Conservation (phyloP, 2,329 filamentous ascomycete species). For the Botrytis fragariae region DNA sequence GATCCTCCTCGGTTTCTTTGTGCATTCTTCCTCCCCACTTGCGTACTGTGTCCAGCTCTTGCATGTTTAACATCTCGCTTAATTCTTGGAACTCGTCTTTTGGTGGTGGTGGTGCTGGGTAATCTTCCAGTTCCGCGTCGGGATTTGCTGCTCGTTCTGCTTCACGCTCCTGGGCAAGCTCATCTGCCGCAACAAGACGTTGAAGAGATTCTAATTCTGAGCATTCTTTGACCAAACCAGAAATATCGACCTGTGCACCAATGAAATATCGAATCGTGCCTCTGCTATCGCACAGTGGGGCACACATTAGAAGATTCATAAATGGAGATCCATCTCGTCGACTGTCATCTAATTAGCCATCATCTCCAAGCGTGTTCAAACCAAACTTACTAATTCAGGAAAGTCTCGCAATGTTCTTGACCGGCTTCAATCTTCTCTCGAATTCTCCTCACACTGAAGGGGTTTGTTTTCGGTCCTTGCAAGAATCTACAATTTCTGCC, state of each 20-base stretch:
- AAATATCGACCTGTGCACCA: slow-evolving; percentile 65
- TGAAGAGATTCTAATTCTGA: slow-evolving; percentile 58
- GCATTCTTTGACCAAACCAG: slow-evolving; percentile 59
- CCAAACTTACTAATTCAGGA: slow-evolving; percentile 64
- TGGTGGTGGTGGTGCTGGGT: slow-evolving; percentile 28
- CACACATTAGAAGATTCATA: slow-evolving; percentile 64
- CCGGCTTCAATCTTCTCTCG: slow-evolving; percentile 59
- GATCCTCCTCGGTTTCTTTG: slow-evolving; percentile 45
- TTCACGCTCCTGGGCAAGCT: slow-evolving; percentile 34
- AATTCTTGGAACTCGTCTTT: slow-evolving; percentile 65
- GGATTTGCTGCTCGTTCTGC: slow-evolving; percentile 23
- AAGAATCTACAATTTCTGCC: slow-evolving; percentile 77
- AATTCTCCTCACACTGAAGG: slow-evolving; percentile 59
- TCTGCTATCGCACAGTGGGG: slow-evolving; percentile 60
- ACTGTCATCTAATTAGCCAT: slow-evolving; percentile 37
- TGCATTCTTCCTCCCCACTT: slow-evolving; percentile 64
- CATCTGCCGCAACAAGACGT: slow-evolving; percentile 40
- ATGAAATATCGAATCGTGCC: slow-evolving; percentile 63
- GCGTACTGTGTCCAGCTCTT: slow-evolving; percentile 64
- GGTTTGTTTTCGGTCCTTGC: slow-evolving; percentile 70
- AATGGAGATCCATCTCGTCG: slow-evolving; percentile 65
- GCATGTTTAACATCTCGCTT: slow-evolving; percentile 66
- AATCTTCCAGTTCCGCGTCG: slow-evolving; percentile 14
- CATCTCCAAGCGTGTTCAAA: slow-evolving; percentile 9
- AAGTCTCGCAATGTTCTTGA: slow-evolving; percentile 70